Percentiles rank a stretch among this genome's conserved stretches.
Conservation (phyloP, 2,329 filamentous ascomycete genomes). For the Colletotrichum shisoi region DNA sequence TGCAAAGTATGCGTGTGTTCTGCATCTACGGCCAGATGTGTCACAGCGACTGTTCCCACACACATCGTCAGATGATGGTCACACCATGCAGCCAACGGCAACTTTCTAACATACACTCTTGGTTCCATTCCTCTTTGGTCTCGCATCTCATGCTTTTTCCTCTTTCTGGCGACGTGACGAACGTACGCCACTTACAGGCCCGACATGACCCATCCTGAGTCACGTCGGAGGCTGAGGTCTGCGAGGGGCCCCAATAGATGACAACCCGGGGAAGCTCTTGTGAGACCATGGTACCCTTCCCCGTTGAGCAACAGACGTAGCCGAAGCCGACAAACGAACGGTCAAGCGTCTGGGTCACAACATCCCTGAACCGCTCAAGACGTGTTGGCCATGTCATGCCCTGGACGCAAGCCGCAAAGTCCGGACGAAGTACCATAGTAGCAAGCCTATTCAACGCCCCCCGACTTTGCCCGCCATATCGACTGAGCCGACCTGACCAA, state of each 20-base stretch:
- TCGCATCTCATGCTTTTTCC: not conserved
- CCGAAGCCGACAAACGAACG: constrained; percentile 10
- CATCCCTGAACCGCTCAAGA: not conserved
- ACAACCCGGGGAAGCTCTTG: not conserved
- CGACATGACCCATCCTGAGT: constrained; percentile 14
- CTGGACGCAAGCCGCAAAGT: constrained; percentile 10
- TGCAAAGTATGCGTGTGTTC: not conserved
- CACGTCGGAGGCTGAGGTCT: constrained; percentile 6
- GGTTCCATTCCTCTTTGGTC: not conserved
- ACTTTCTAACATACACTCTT: not conserved
- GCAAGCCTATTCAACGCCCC: constrained; percentile 6
- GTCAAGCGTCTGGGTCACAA: constrained; percentile 2
- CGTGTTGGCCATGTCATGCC: not conserved
- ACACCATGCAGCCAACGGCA: constrained; percentile 10
- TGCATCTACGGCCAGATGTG: constrained; percentile 8
- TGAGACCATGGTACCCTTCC: constrained; percentile 19
- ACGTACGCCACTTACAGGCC: constrained; percentile 5
- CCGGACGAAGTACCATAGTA: not conserved
- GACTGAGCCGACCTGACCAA: not conserved
- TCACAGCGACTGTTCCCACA: not conserved
- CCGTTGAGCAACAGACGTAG: constrained; percentile 25
- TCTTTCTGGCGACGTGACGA: not conserved
- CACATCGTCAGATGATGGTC: not conserved
- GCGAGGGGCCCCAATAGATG: not conserved
- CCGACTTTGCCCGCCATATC: not conserved